phyloP scores from a whole-genome alignment of 2,329 filamentous ascomycete genomes.

The Didymella segeticola region DNA sequence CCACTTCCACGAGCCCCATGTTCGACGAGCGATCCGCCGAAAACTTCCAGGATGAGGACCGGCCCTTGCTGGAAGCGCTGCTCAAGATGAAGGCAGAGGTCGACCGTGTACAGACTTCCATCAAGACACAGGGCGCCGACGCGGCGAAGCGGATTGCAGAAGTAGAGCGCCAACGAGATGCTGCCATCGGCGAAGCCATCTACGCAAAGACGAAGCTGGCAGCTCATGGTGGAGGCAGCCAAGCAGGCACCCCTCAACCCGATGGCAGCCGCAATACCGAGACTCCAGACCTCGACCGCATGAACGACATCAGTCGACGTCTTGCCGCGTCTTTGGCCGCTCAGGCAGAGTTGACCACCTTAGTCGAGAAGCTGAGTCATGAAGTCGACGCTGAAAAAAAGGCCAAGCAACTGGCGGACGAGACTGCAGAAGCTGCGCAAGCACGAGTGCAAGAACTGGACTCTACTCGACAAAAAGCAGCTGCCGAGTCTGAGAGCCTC shows the following conservation, averaged over 20 bases:
- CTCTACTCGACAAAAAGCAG: slow-evolving; percentile 79
- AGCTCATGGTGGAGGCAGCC: slow-evolving; percentile 74
- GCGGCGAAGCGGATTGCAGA: slow-evolving; percentile 91
- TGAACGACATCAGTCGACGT: slow-evolving; percentile 78
- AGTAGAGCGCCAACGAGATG: slow-evolving; percentile 91
- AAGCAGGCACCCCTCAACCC: slow-evolving; percentile 62
- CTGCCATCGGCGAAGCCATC: slow-evolving; percentile 91
- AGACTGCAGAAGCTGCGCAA: slow-evolving; percentile 82
- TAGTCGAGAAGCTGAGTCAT: slow-evolving; percentile 69
- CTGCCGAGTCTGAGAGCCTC: slow-evolving; percentile 83
- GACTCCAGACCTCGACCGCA: slow-evolving; percentile 68
- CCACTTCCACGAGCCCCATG: slow-evolving; percentile 70
- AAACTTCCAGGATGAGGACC: slow-evolving; percentile 88
- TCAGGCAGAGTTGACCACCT: slow-evolving; percentile 81
- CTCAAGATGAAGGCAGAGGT: slow-evolving; percentile 90
- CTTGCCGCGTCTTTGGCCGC: slow-evolving; percentile 80
- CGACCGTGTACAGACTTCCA: slow-evolving; percentile 84
- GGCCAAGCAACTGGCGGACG: slow-evolving; percentile 84
- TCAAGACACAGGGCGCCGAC: slow-evolving; percentile 84
- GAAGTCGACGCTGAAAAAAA: slow-evolving; percentile 84
- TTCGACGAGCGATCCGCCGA: slow-evolving; percentile 80
- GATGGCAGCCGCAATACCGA: slow-evolving; percentile 65
- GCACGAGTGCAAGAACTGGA: slow-evolving; percentile 85
- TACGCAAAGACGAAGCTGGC: slow-evolving; percentile 94
- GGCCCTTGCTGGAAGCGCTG: slow-evolving; percentile 88